Evolutionary conservation across 108 stramenopile genomes (phyloP).

Genomic region (Poteriospumella lacustris): DNA sequence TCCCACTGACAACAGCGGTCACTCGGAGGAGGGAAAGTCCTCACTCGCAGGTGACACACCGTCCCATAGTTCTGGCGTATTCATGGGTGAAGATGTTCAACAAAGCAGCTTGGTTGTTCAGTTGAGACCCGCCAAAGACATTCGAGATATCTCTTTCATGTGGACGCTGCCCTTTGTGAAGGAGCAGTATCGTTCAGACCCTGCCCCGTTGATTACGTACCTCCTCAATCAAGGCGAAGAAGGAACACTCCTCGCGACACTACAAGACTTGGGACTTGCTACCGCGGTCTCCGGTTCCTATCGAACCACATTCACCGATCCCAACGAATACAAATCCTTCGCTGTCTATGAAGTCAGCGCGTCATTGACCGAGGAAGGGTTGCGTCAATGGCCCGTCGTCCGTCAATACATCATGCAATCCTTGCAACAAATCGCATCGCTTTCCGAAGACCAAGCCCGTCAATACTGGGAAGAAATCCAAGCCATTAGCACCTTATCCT

Average conservation of each 20-base stretch:
- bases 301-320: neutral
- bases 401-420: neutral
- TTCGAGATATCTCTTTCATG: neutral
- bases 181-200: neutral
- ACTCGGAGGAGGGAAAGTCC: neutral
- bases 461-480: neutral
- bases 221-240: neutral
- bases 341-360: neutral
- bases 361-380: neutral
- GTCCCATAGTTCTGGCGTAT: neutral
- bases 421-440: neutral
- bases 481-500: neutral
- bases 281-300: neutral
- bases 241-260: neutral
- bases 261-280: neutral
- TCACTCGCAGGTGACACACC: neutral
- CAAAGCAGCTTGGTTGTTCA: neutral
- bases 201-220: neutral
- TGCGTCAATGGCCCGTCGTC: neutral
- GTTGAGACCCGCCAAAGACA: neutral
- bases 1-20: neutral
- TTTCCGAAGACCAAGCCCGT: neutral
- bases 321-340: no score
- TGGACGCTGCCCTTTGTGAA: neutral
- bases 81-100: neutral